Conservation (phyloP, 768 basidiomycete species). For the Boletus insuetus region DNA sequence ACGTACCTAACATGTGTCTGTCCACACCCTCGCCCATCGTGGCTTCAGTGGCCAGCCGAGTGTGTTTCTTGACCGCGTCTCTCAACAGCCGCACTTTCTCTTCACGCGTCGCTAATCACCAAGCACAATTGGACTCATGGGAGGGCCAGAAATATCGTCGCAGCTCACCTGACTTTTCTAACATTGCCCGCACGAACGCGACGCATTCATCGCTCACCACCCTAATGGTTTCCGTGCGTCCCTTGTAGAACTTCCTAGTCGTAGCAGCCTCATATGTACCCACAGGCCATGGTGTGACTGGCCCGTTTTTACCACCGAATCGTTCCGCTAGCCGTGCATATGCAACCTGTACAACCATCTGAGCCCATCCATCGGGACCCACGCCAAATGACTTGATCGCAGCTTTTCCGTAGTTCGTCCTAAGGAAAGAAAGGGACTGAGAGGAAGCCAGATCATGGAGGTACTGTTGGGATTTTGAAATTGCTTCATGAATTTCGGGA, state of each 20-base stretch:
- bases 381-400: conserved; percentile 83
- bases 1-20: conserved; percentile 79
- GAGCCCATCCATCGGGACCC: conserved; percentile 95
- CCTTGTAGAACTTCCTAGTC: conserved; percentile 84
- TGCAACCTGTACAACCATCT: conserved; percentile 89
- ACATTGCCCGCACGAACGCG: conserved; percentile 75
- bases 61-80: conserved; percentile 63
- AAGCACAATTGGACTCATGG: neutral
- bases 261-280: conserved; percentile 94
- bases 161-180: conserved; percentile 40
- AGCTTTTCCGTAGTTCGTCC: conserved; percentile 80
- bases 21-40: conserved; percentile 77
- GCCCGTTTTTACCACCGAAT: conserved; percentile 15
- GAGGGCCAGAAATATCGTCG: neutral
- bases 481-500: conserved; percentile 38
- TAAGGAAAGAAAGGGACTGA: conserved; percentile 60
- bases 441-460: conserved; percentile 56
- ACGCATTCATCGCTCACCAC: conserved; percentile 77
- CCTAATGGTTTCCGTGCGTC: conserved; percentile 91
- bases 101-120: conserved; percentile 27
- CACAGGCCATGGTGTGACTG: conserved; percentile 47
- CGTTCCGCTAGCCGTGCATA: conserved; percentile 65
- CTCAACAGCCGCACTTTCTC: conserved; percentile 54
- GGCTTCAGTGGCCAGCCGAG: conserved; percentile 60
- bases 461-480: conserved; percentile 52